Base-by-base conservation (phyloP, 2,329 filamentous ascomycete genomes). In the Nothomitra cinnamomea region DNA sequence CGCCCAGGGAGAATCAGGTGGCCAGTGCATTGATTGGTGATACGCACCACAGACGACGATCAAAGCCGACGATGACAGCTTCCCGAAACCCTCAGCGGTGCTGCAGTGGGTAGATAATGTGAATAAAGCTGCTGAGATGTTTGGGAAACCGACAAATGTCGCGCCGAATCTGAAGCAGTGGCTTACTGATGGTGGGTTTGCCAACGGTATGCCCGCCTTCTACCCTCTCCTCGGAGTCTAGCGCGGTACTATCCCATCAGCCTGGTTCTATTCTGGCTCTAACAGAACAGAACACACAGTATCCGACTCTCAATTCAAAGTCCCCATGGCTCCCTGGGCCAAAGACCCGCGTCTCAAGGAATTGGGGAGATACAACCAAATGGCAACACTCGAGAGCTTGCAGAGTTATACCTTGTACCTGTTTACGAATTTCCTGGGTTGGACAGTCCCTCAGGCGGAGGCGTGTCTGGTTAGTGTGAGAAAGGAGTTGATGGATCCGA, bases 111-210 rank as follows among this genome's bases (percentile, higher is more conserved):
- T 59, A 45, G 58, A 62, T 38, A 58, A 62, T 42, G 56, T 64
- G 35, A 57, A 63, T 55, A 51, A 62, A 10, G 62, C 65, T 1
- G 65, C 62, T 21, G 60, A 61, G 7, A 57, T 60, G 19, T 62
- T 65, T 48, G 66, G 66, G 1, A 64, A 65, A n/a, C 60, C 64
- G 0, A 58, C 67, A 5, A 60, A 61, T 32, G 63, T 70, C 21
- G 69, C 66, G 38, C 32, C 63, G 32, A 54, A 66, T 12, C 64
- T 70, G 38, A 65, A 67, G 56, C 61, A 66, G 42, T 67, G 70
- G 53, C 67, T 79, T 58, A 62, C 65, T 2, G 71, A 73, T 12
- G 74, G 71, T 0, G 78, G 78, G 0, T 80, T 80, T 57, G 64
- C 68, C 45, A 69, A 78, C 53, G 10, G 12, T 28, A 24, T 24